Base-by-base conservation (phyloP, 2,329 filamentous ascomycete species). In the Diaporthe destruens region DNA sequence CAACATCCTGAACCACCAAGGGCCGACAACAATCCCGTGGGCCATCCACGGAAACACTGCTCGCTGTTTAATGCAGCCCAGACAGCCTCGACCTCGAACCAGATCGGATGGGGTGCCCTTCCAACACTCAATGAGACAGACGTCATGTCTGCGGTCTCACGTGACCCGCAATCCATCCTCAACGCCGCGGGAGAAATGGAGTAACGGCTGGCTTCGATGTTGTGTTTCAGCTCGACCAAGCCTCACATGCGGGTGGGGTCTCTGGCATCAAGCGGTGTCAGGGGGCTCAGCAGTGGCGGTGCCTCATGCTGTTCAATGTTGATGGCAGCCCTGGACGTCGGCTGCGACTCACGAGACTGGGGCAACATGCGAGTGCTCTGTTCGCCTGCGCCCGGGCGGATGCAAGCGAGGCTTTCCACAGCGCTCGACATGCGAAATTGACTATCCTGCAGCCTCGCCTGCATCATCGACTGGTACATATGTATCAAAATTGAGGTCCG, bases 261-360 rank as follows among this genome's bases (percentile, higher is more conserved):
- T 8, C 36, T 34, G 47, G 23, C 61, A 9, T 66, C 47, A 7
- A 66, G 61, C 23, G 44, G 36, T 20, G 32, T 20, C 32, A 32
- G 14, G 61, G 47, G 61, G 47, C 61, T 66, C 12, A 53, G 61
- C 61, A 25, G 47, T 53, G 61, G 61, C 47, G n/a, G 32, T 2
- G 42, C 57, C 12, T 47, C 32, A 7, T 9, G 25, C 12, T n/a
- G n/a, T n/a, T n/a, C n/a, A n/a, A n/a, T 18, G n/a, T 25, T 12
- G 61, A 36, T 51, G 47, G 32, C 20, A 12, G 44, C 29, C 29
- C 29, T 29, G 29, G 29, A 29, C 29, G n/a, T 2, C 25, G 32
- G 32, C 47, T 42, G 42, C 42, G 18, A 42, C 44, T 61, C 68
- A 61, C 68, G 49, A 36, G 68, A 70, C 34, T 34, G 32, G 32